A percentile compares a stretch with the other conserved stretches of the same genome.
phyloP scores from a whole-genome alignment of 306 rosid genomes.

The Nissolia schottii region DNA sequence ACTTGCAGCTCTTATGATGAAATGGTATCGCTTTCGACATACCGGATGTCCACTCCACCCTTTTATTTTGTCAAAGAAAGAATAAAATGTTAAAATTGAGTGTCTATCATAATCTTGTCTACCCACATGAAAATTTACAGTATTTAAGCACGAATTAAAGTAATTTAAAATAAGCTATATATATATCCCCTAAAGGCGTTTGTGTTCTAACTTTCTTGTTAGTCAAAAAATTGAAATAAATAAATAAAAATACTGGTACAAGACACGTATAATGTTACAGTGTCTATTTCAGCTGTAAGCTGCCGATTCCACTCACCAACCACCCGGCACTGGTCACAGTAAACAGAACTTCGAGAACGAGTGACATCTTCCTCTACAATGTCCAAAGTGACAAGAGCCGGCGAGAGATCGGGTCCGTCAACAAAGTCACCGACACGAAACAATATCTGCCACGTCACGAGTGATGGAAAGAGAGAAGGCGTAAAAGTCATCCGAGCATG shows the following conservation, averaged over 20 bases:
- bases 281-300: too few species aligned
- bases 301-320: slow-evolving; percentile 72
- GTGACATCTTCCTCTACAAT: slow-evolving; percentile 92
- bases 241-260: too few species aligned
- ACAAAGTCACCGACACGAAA: slow-evolving; percentile 50
- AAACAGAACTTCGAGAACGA: slow-evolving; percentile 58
- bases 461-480: slow-evolving; percentile 60
- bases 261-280: too few species aligned
- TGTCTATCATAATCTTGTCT: neutral
- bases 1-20: slow-evolving; percentile 35
- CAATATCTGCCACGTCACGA: slow-evolving; percentile 83
- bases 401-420: slow-evolving; percentile 38
- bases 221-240: too few species aligned
- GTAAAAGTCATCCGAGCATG: slow-evolving; percentile 66
- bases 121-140: neutral
- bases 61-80: slow-evolving; percentile 3
- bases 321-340: slow-evolving; percentile 96
- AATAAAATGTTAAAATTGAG: slow-evolving; percentile 17
- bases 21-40: slow-evolving; percentile 41
- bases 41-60: slow-evolving; percentile 50
- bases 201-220: too few species aligned
- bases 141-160: neutral
- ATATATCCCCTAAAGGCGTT: too few species aligned
- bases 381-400: slow-evolving; percentile 53
- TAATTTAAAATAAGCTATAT: too few species aligned